These are phyloP conservation scores for Pelargonium cotyledonis DNA, from an alignment of 441 rosid species.

Conservation along the genomic window DNA sequence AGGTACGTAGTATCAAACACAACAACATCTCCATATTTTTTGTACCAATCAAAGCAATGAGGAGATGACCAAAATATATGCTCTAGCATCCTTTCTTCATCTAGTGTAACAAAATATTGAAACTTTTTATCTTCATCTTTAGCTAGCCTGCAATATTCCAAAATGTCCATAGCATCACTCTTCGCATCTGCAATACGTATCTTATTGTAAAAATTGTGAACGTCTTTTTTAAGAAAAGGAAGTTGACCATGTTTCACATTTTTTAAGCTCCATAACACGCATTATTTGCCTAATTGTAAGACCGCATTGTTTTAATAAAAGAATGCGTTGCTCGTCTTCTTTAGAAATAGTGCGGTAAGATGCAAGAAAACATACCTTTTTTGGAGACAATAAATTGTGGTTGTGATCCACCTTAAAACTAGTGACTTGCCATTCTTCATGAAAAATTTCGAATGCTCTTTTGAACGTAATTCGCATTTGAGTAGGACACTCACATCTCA, in stretches of 20 bases:
- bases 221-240: conserved; percentile 18
- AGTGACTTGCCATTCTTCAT: conserved; percentile 15
- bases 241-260: conserved; percentile 19
- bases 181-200: background rate
- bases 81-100: background rate
- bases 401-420: conserved; percentile 21
- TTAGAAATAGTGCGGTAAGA: conserved; percentile 16
- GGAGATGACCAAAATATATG: background rate
- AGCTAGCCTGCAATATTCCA: background rate
- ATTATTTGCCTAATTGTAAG: conserved; percentile 20
- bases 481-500: conserved; percentile 18
- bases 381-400: conserved; percentile 17
- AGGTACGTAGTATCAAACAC: conserved; percentile 9
- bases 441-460: conserved; percentile 13
- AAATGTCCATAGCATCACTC: background rate
- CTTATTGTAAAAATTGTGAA: conserved; percentile 2
- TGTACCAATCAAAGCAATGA: background rate
- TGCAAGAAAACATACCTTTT: conserved; percentile 17
- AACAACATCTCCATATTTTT: background rate
- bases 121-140: background rate
- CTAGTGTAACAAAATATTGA: background rate
- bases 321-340: conserved; percentile 18
- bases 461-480: conserved; percentile 15
- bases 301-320: conserved; percentile 18
- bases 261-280: conserved; percentile 21